Evolutionary conservation across 495 filamentous ascomycete genomes (phyloP), one percentile per base, ranked within the genome.

Genomic region (Haplographium delicatum): DNA sequence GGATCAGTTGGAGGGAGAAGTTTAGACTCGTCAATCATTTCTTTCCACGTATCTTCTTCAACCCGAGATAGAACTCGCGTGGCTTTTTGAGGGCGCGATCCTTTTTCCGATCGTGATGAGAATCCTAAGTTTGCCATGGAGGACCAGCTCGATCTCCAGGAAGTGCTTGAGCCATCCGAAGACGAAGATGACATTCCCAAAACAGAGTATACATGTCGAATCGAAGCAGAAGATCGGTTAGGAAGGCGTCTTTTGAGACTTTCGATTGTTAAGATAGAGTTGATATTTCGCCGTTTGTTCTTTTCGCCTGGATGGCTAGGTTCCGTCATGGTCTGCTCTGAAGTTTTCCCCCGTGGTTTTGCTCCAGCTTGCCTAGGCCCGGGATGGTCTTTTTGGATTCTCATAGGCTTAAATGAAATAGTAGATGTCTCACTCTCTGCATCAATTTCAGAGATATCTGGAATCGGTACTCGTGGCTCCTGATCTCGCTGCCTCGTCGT

Each of bases 1-100:
- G 22, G 27, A 9, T 50, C 47, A 13, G 22, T 23, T 23, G 7
- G 19, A 25, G 47, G 47, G 40, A 50, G 15, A 30, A 50, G 34
- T 30, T 50, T 34, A 16, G 2, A 19, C 41, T 50, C 47, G 28
- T 50, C 47, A 41, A 50, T 18, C n/a, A 50, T 28, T 24, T 50
- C 47, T 8, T 50, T 39, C 47, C 47, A 50, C 4, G 41, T 11
- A 16, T 50, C 22, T 2, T 25, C 22, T 40, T 50, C 47, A 11
- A 22, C 25, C 28, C 28, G 26, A 23, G 22, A 34, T 11, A 41
- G 22, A 15, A 24, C 13, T 16, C 4, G 23, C 3, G 24, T 16
- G 10, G 18, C 23, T 22, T 28, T 39, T 6, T 39, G 30, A 2
- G 30, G 24, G 10, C 27, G 24, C 22, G 15, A 23, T n/a, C 31